Evolutionary conservation across 1,284 basidiomycete genomes (phyloP).

Genomic region (Cryptococcus jaspeensis): DNA sequence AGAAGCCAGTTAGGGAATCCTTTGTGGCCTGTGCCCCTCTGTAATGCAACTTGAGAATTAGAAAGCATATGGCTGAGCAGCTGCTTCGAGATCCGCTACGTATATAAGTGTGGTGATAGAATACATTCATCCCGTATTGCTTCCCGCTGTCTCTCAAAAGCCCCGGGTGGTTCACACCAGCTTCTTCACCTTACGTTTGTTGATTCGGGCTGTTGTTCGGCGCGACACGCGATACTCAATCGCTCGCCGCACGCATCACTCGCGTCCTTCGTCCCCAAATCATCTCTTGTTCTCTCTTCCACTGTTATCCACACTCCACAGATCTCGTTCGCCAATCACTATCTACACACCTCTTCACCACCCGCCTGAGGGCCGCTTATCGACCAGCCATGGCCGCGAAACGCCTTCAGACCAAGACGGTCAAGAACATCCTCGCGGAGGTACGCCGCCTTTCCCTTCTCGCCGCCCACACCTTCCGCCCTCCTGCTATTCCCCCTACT

Average conservation of each 20-base stretch:
- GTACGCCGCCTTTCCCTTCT: slow-evolving; percentile 20
- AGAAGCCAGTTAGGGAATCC: slow-evolving; percentile 1
- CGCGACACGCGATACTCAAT: too few species aligned
- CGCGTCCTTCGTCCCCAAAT: neutral
- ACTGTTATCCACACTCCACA: neutral
- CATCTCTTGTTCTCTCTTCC: neutral
- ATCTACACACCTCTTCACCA: neutral
- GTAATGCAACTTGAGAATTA: too few species aligned
- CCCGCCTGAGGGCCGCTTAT: neutral
- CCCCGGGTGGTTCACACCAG: too few species aligned
- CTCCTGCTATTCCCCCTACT: neutral
- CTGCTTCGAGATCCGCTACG: too few species aligned
- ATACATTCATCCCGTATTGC: too few species aligned
- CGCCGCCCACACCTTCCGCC: neutral
- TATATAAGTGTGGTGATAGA: too few species aligned
- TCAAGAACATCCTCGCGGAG: slow-evolving; percentile 47
- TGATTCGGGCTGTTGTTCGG: too few species aligned
- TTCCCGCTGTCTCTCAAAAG: too few species aligned
- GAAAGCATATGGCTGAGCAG: too few species aligned
- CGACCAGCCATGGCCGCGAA: slow-evolving; percentile 20
- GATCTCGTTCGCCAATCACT: neutral
- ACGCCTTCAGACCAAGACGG: slow-evolving; percentile 22
- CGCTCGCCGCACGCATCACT: neutral
- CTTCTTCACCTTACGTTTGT: too few species aligned
- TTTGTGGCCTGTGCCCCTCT: slow-evolving; percentile 6